Evolutionary conservation across 192 early-diverging fungal species (phyloP).

Genomic region (Entomortierella parvispora): DNA sequence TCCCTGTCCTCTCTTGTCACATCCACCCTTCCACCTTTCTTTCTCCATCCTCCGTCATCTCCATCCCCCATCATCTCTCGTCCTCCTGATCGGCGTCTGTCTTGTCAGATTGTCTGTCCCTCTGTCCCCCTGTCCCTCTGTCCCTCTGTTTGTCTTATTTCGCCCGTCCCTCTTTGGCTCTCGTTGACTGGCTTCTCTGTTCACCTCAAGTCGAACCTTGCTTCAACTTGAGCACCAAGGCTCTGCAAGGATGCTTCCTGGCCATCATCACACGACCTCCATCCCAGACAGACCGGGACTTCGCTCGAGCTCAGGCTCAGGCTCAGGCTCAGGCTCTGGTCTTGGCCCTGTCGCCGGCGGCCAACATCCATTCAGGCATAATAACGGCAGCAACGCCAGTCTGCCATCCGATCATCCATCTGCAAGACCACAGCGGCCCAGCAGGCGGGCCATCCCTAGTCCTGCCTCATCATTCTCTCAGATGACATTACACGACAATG

Average conservation of each 20-base stretch:
- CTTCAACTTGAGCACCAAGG: too few species aligned
- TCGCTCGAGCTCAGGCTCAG: not conserved
- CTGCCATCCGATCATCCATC: not conserved
- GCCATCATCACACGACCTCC: not conserved
- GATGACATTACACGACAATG: conserved; percentile 27
- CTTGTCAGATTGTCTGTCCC: too few species aligned
- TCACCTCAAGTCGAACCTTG: too few species aligned
- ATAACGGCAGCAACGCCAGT: not conserved
- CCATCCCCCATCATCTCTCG: too few species aligned
- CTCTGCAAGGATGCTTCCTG: not conserved
- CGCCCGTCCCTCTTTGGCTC: not conserved
- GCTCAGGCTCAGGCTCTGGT: too few species aligned
- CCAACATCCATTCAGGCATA: not conserved
- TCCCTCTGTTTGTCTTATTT: not conserved
- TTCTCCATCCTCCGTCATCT: too few species aligned
- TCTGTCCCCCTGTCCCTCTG: too few species aligned
- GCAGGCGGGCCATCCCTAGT: conserved; percentile 18
- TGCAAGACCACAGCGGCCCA: conserved; percentile 27
- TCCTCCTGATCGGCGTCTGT: too few species aligned
- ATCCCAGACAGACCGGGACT: not conserved
- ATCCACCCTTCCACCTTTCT: too few species aligned
- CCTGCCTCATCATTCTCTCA: conserved; percentile 31
- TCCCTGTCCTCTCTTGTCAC: too few species aligned
- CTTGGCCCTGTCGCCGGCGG: not conserved
- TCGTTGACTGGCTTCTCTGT: too few species aligned